Evolutionary conservation across 768 basidiomycete genomes (phyloP), one percentile per base, ranked within the genome.

Genomic region (Pleurotus citrinopileatus): DNA sequence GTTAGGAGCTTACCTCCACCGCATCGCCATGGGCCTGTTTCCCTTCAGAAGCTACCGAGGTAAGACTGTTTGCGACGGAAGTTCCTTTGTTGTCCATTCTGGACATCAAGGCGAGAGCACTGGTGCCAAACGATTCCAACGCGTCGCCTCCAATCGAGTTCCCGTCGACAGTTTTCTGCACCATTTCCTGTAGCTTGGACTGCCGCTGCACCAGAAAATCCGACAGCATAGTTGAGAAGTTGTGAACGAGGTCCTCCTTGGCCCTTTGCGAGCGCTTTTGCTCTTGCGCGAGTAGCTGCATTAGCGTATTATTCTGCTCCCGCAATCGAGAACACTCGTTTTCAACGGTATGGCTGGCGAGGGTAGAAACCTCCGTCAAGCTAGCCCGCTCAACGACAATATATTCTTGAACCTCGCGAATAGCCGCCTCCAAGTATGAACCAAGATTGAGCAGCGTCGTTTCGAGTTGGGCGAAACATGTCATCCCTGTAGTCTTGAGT

Each of bases 121-220:
- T 66, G 12, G 71, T 20, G 19, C 48, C 67, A 42, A 86, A 80
- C 29, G 69, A 65, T 15, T 63, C 66, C 58, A 87, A 68, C 42
- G 75, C 74, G 42, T 73, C 72, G 59, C 86, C 78, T 1, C 78
- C 81, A 53, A 79, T 72, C 17, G 61, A 64, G 58, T 93, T 91
- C 43, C 76, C 81, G 20, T 72, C 71, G 32, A 79, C 75, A 22
- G 90, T 70, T 37, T 69, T 64, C 1, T 70, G 71, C 47, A 91
- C 74, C 1, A 82, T 78, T 23, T 82, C 80, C 36, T 78, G 76
- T 50, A 94, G 70, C 17, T 81, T 81, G 13, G 76, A 73, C 63
- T 94, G 87, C 25, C 89, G 81, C 43, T 85, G 78, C 38, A 78
- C 69, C 26, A 85, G 78, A 66, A 88, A 95, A 23, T 81, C 85